Evolutionary conservation across 2,329 filamentous ascomycete species (phyloP).

Genomic region (Tolypocladium amazonense): DNA sequence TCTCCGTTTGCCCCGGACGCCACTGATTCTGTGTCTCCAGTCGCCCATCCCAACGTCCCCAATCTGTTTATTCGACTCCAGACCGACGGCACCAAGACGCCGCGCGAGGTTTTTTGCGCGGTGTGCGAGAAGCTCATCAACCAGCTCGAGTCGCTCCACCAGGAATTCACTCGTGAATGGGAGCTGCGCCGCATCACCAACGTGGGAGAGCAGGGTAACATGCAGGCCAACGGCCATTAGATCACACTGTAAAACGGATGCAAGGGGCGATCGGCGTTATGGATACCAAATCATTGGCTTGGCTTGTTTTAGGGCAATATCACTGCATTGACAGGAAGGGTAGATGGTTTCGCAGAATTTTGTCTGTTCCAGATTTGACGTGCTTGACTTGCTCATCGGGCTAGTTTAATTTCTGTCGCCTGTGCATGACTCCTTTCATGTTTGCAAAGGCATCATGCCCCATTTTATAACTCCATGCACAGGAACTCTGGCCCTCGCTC

Average conservation of each 20-base stretch:
- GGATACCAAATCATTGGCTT: slow-evolving; percentile 5
- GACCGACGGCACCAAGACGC: slow-evolving; percentile 78
- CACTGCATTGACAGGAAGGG: background rate
- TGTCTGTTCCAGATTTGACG: background rate
- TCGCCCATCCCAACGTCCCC: slow-evolving; percentile 50
- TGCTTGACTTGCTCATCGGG: background rate
- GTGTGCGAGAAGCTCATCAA: slow-evolving; percentile 75
- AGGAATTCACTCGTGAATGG: slow-evolving; percentile 88
- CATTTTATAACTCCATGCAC: background rate
- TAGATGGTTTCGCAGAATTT: background rate
- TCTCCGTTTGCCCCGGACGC: slow-evolving; percentile 15
- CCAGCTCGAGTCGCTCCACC: slow-evolving; percentile 67
- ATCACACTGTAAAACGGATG: background rate
- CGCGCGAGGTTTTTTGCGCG: slow-evolving; percentile 77
- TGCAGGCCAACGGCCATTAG: slow-evolving; percentile 25
- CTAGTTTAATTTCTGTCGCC: background rate
- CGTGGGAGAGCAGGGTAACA: slow-evolving; percentile 45
- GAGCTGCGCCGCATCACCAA: slow-evolving; percentile 79
- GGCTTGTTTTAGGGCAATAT: slow-evolving; percentile 2
- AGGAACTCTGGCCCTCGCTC: background rate
- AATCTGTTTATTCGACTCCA: slow-evolving; percentile 68
- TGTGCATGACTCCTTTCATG: background rate
- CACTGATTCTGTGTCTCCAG: slow-evolving; percentile 14
- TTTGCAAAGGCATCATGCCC: background rate
- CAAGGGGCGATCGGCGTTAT: slow-evolving; percentile 12